Base-by-base conservation (phyloP, 106 monocot genomes). In the Phalaenopsis aphrodite region DNA sequence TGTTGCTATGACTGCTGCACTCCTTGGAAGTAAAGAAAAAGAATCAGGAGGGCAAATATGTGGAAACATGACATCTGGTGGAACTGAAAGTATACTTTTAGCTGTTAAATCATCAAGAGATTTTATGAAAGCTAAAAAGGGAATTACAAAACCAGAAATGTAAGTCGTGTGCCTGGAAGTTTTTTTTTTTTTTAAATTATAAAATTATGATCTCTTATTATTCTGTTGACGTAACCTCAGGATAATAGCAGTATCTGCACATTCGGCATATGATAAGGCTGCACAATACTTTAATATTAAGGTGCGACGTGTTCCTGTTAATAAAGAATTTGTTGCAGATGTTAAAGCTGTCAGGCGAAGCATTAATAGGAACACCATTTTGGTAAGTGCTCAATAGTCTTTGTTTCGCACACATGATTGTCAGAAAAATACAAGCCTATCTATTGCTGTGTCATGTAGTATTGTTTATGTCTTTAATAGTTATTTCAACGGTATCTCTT, bases 21-120 rank as follows among this genome's bases (percentile, higher is more conserved):
- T 99, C 12, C 88, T 99, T 77, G 99, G 99, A 67, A 89, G 91
- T 43, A 88, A 90, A 83, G 95, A 95, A 15, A 83, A 91, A 78
- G 57, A 84, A 68, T 91, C 93, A 56, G 99, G 99, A 79, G 99
- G 95, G 39, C 93, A 99, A 82, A 86, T 99, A 64, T 99, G 99
- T 86, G 99, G 99, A 57, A 99, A 99, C 84, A 99, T 99, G 99
- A 99, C 99, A 56, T 99, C 99, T 72, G 99, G 99, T 78, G 99
- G 99, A 48, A 99, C 99, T 75, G 99, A 99, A 91, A 99, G 99
- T 84, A 99, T 99, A 79, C 47, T 99, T 18, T 88, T 99, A 58
- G 99, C 99, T 78, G 93, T 99, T 37, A 99, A 99, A 87, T 83
- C 99, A 79, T 87, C 99, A 78, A 92, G 99, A 48, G 99, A 99